Conservation (phyloP, 495 filamentous ascomycete genomes). For the Xylaria longipes region DNA sequence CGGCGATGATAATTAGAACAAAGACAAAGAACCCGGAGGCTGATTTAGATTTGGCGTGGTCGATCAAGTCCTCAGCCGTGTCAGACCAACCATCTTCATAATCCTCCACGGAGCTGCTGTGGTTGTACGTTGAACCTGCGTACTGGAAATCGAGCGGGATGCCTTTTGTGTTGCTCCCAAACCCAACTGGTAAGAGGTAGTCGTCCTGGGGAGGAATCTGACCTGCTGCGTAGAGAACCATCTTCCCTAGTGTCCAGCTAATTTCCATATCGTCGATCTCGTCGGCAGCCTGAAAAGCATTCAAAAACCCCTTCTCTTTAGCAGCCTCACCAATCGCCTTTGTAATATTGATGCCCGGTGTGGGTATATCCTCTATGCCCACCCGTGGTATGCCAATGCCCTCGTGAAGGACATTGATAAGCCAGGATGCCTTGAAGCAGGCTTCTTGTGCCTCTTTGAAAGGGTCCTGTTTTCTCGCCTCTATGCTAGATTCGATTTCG, state of each 20-base stretch:
- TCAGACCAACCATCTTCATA: slow-evolving; percentile 65
- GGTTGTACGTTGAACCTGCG: slow-evolving; percentile 69
- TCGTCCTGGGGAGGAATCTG: slow-evolving; percentile 73
- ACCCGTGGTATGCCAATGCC: slow-evolving; percentile 95
- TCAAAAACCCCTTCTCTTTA: slow-evolving; percentile 79
- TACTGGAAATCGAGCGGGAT: slow-evolving; percentile 83
- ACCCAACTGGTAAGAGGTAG: slow-evolving; percentile 76
- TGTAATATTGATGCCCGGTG: slow-evolving; percentile 70
- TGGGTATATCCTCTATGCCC: slow-evolving; percentile 67
- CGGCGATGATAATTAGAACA: slow-evolving; percentile 67
- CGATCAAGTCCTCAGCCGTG: slow-evolving; percentile 67
- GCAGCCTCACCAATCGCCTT: slow-evolving; percentile 72
- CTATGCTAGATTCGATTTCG: slow-evolving; percentile 69
- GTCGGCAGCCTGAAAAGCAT: slow-evolving; percentile 91
- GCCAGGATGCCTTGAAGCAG: slow-evolving; percentile 97
- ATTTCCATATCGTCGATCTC: slow-evolving; percentile 93
- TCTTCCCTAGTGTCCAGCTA: slow-evolving; percentile 98
- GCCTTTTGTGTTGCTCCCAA: slow-evolving; percentile 76
- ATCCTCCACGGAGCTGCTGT: slow-evolving; percentile 49
- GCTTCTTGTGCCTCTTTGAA: slow-evolving; percentile 83
- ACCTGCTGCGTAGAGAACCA: slow-evolving; percentile 94
- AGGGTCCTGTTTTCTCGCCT: slow-evolving; percentile 64
- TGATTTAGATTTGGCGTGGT: slow-evolving; percentile 70
- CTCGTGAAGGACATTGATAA: slow-evolving; percentile 94
- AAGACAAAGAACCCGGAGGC: slow-evolving; percentile 78